phyloP scores from a whole-genome alignment of 495 filamentous ascomycete genomes.

The Talaromyces stipitatus region DNA sequence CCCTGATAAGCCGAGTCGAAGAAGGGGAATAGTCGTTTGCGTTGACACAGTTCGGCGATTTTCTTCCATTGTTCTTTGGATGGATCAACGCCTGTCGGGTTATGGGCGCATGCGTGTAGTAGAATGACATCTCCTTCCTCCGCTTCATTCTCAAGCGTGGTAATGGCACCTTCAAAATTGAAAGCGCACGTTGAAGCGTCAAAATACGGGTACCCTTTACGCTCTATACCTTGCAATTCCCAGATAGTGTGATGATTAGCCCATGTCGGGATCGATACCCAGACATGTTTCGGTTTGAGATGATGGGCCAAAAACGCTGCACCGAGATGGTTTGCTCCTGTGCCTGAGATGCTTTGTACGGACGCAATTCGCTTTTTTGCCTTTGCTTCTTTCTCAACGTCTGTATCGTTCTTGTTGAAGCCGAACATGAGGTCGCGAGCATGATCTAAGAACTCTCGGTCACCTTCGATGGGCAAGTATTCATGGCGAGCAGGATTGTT shows the following conservation, averaged over 20 bases:
- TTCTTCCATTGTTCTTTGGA: conserved; percentile 45
- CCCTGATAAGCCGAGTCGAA: conserved; percentile 52
- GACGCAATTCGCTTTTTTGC: conserved; percentile 32
- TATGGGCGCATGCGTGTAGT: conserved; percentile 49
- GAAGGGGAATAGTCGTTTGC: conserved; percentile 46
- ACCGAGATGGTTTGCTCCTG: conserved; percentile 83
- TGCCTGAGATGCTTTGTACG: conserved; percentile 82
- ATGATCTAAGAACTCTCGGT: conserved; percentile 31
- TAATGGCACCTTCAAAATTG: conserved; percentile 40
- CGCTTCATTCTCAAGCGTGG: conserved; percentile 34
- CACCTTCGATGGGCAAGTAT: conserved; percentile 42
- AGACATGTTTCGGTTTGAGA: conserved; percentile 38
- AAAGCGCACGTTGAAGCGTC: conserved; percentile 34
- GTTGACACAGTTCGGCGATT: conserved; percentile 42
- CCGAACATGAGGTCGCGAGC: conserved; percentile 42
- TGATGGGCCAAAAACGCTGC: conserved; percentile 68
- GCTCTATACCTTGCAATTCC: conserved; percentile 34
- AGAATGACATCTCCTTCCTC: conserved; percentile 37
- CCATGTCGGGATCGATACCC: conserved; percentile 44
- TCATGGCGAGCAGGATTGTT: conserved; percentile 37
- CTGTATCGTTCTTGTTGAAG: conserved; percentile 20
- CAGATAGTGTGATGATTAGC: conserved; percentile 43
- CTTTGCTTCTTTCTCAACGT: conserved; percentile 11
- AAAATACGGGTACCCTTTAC: conserved; percentile 45
- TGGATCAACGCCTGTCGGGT: conserved; percentile 48